Conservation (phyloP, 2,329 filamentous ascomycete genomes). For the Xylariales sp. region DNA sequence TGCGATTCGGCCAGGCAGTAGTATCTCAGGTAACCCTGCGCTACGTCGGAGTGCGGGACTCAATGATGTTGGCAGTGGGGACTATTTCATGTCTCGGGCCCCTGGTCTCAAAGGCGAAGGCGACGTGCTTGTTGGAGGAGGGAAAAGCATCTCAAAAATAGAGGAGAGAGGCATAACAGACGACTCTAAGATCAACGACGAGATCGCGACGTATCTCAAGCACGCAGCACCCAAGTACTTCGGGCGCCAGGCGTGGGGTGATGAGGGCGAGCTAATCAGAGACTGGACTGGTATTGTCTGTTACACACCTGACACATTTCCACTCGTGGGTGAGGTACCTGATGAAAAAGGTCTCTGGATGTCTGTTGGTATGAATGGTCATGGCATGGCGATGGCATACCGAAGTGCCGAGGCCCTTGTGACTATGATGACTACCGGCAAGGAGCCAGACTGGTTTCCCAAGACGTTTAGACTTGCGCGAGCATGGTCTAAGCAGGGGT, state of each 20-base stretch:
- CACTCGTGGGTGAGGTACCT: constrained; percentile 8
- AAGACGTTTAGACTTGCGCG: constrained; percentile 9
- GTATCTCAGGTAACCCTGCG: constrained; percentile 18
- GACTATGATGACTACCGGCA: constrained; percentile 8
- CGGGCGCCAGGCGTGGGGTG: constrained; percentile 7
- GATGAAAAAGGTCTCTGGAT: constrained; percentile 8
- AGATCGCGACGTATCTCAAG: constrained; percentile 6
- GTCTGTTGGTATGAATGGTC: constrained; percentile 12
- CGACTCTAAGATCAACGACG: constrained; percentile 8
- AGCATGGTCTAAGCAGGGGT: constrained; percentile 4
- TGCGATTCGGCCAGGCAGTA: constrained; percentile 30
- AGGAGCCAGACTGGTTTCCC: constrained; percentile 9
- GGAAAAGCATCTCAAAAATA: constrained; percentile 20
- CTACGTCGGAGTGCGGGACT: constrained; percentile 17
- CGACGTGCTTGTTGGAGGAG: constrained; percentile 25
- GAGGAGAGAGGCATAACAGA: constrained; percentile 10
- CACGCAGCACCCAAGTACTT: constrained; percentile 2
- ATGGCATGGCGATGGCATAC: constrained; percentile 10
- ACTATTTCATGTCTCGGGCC: constrained; percentile 30
- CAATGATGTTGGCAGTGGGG: constrained; percentile 27
- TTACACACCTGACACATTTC: constrained; percentile 11
- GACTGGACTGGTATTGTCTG: constrained; percentile 10
- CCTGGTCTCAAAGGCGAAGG: constrained; percentile 20
- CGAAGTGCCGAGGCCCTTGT: constrained; percentile 11
- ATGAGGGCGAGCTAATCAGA: constrained; percentile 4